Evolutionary conservation across 495 filamentous ascomycete genomes (phyloP), one percentile per base, ranked within the genome.

Genomic region (Penicillium desertorum): DNA sequence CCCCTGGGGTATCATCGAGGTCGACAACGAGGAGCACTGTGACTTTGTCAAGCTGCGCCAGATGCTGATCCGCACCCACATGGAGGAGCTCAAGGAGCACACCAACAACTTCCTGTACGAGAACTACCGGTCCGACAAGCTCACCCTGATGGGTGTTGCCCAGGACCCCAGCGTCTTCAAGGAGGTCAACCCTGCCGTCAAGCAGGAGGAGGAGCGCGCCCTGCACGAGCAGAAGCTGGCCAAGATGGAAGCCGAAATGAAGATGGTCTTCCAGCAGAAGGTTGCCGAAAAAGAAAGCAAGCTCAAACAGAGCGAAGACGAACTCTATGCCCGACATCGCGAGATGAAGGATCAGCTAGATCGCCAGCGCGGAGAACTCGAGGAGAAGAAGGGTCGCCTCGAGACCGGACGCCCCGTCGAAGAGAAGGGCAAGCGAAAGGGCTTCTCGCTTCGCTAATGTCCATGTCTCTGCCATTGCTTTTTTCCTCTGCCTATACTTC

Each of bases 211-310:
- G 80, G 94, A 98, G 82, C 91, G 94, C 66, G 83, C 86, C 52
- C 83, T 98, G 51, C 94, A 98, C 83, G 94, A 98, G 77, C 95
- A 98, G 83, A 98, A 98, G 81, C 88, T 98, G 61, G 88, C 91
- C 65, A 98, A 98, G 90, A 98, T 98, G 94, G 94, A 98, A 75
- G 83, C 89, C 67, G 94, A 98, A 75, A 98, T 98, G 94, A 98
- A 98, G 90, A 97, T 98, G 94, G 94, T 98, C 68, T 98, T 98
- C 91, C 94, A 98, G 74, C 95, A 98, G 74, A 98, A 98, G 88
- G 94, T 98, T 20, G 85, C 90, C 57, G 94, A 98, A 77, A 98
- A 98, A 83, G 94, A 98, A 77, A 96, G 91, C 85, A 98, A 98
- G 78, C 82, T 98, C 73, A 94, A 92, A 75, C 92, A 97, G 80